Conservation (phyloP, 345 rosid species). For the Litchi chinensis region DNA sequence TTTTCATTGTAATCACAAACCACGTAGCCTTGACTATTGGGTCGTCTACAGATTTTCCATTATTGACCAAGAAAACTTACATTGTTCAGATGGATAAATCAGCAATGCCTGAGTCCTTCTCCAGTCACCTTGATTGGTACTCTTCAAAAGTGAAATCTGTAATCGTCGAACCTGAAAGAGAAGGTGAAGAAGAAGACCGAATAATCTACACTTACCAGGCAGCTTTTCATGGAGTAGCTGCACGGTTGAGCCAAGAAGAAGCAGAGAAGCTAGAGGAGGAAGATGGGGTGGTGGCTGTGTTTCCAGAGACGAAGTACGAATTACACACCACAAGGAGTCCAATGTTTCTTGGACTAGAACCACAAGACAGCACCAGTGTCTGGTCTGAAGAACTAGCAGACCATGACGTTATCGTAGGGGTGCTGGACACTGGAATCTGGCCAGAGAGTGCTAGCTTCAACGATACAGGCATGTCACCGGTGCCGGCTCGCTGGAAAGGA, state of each 20-base stretch:
- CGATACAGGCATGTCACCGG: conserved; percentile 56
- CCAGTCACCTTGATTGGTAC: conserved; percentile 74
- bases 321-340: conserved; percentile 86
- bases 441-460: conserved; percentile 74
- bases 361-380: conserved; percentile 40
- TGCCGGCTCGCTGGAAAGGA: conserved; percentile 75
- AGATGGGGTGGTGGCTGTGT: conserved; percentile 54
- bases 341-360: conserved; percentile 63
- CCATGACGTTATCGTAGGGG: conserved; percentile 78
- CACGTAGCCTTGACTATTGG: conserved; percentile 34
- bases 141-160: conserved; percentile 62
- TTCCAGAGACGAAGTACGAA: conserved; percentile 60
- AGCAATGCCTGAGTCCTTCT: conserved; percentile 68
- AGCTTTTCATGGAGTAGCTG: conserved; percentile 70
- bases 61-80: conserved; percentile 54
- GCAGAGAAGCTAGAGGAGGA: conserved; percentile 55
- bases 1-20: conserved; percentile 33
- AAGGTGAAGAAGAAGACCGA: conserved; percentile 43
- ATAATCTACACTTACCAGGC: conserved; percentile 68
- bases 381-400: conserved; percentile 52
- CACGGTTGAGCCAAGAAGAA: conserved; percentile 54
- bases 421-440: conserved; percentile 81
- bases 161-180: conserved; percentile 27
- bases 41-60: conserved; percentile 26
- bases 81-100: conserved; percentile 85